Evolutionary conservation across 2,329 filamentous ascomycete genomes (phyloP), one percentile per base, ranked within the genome.

Genomic region (Verticillium klebahnii): DNA sequence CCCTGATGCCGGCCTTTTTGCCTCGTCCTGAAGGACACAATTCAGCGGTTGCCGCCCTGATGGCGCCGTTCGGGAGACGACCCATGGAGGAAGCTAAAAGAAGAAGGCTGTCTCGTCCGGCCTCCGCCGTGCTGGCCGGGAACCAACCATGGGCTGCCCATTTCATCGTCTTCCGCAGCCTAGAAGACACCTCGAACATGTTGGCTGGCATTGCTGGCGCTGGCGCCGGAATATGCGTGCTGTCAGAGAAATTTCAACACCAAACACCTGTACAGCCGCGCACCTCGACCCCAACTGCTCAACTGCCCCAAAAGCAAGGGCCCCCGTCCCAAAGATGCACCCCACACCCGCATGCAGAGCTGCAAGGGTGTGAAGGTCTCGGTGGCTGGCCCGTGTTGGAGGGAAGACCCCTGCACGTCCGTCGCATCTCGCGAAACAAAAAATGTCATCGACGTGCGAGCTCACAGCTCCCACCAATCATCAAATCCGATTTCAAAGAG

Each of bases 391-490:
- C 29, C 54, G 54, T 31, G 31, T 17, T 56, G 25, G 23, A 56
- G 54, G 54, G 54, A 14, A 8, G 12, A 56, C 32, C 54, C 54
- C 54, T 56, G 54, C 25, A 6, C 25, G 32, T 56, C 54, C 25
- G 62, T 64, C 40, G 61, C 58, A 57, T 50, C 59, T 61, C 58
- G 61, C 64, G 61, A 66, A 65, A 65, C 61, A 40, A 52, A 65
- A 52, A 65, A 66, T 66, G 64, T 63, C 64, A 63, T 61, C 60
- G 57, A 63, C 50, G 40, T 57, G 59, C 54, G 59, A 66, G 63
- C 64, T 65, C 60, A 52, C 32, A 62, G 64, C 63, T 62, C 60
- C 50, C 50, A 58, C 64, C 63, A 66, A 66, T 65, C 64, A 66
- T 14, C 60, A 57, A 39, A 39, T 56, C 60, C 61, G n/a, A 65